Conservation (phyloP, 345 rosid genomes). For the Noccaea caerulescens region DNA sequence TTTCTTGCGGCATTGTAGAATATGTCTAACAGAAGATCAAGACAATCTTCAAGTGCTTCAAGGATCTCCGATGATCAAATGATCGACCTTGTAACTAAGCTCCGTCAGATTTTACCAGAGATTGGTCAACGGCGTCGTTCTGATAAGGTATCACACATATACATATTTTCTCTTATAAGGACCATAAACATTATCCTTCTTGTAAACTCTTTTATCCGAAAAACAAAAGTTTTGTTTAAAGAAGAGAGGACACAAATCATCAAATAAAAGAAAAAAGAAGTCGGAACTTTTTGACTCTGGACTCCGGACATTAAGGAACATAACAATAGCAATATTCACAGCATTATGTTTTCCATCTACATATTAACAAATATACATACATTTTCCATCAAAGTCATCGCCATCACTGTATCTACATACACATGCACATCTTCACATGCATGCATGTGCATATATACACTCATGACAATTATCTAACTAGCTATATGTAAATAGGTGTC, state of each 20-base stretch:
- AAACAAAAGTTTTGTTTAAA: slow-evolving; percentile 11
- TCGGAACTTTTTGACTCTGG: slow-evolving; percentile 40
- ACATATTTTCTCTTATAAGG: background rate
- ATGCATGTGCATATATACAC: background rate
- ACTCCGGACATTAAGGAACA: slow-evolving; percentile 40
- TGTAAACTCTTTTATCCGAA: slow-evolving; percentile 14
- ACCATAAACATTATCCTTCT: slow-evolving; percentile 1
- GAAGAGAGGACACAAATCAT: slow-evolving; percentile 26
- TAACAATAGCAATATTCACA: background rate
- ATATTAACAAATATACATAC: background rate
- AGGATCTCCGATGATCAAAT: slow-evolving; percentile 93
- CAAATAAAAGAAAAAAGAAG: slow-evolving; percentile 26
- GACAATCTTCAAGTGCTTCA: slow-evolving; percentile 61
- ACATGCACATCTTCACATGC: slow-evolving; percentile 6
- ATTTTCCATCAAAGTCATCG: slow-evolving; percentile 4
- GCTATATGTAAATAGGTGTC: slow-evolving; percentile 54
- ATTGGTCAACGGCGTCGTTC: slow-evolving; percentile 74
- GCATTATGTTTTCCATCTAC: background rate
- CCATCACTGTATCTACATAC: background rate
- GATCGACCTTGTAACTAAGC: slow-evolving; percentile 79
- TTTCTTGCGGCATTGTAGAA: slow-evolving; percentile 28
- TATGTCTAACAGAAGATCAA: slow-evolving; percentile 90
- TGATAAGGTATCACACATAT: slow-evolving; percentile 62
- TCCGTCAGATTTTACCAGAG: slow-evolving; percentile 89
- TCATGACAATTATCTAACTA: background rate